Evolutionary conservation across 2,329 filamentous ascomycete species (phyloP).

Genomic region (Chrysosporium keratinophilum): DNA sequence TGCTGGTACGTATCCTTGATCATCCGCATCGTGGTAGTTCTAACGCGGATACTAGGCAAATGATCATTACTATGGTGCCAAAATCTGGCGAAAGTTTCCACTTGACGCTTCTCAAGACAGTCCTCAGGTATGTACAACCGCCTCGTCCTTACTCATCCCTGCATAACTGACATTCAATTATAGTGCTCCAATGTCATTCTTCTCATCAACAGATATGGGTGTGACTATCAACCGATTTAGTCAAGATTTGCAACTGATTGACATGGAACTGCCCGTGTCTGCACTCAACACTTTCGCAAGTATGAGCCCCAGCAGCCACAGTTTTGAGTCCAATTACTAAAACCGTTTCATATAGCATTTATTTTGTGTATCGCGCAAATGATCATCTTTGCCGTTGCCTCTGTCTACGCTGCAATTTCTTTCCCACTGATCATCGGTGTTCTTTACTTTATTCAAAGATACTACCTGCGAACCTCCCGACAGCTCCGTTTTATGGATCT

Average conservation of each 20-base stretch:
- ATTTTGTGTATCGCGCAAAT: conserved; percentile 31
- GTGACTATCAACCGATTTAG: conserved; percentile 37
- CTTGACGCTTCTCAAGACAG: conserved; percentile 38
- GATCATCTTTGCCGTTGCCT: conserved; percentile 30
- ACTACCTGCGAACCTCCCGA: conserved; percentile 51
- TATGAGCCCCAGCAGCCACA: conserved; percentile 20
- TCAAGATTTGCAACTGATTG: conserved; percentile 37
- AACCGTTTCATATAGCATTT: conserved; percentile 19
- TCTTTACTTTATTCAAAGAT: conserved; percentile 39
- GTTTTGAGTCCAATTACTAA: conserved; percentile 14
- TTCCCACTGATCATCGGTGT: conserved; percentile 31
- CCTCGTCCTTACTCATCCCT: not conserved
- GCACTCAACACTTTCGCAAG: conserved; percentile 33
- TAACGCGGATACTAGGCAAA: conserved; percentile 27
- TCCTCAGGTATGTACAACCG: conserved; percentile 34
- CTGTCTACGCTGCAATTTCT: conserved; percentile 32
- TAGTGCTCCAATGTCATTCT: conserved; percentile 35
- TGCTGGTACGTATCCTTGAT: conserved; percentile 24
- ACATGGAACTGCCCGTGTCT: conserved; percentile 35
- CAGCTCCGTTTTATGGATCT: conserved; percentile 53
- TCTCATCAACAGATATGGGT: conserved; percentile 35
- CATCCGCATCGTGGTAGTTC: not conserved
- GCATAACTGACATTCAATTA: conserved; percentile 13
- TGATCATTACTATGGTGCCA: conserved; percentile 46
- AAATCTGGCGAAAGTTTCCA: conserved; percentile 44